These are phyloP conservation scores for Hymenoscyphus linearis DNA, from an alignment of 2,329 filamentous ascomycete species.

Conservation along the genomic window DNA sequence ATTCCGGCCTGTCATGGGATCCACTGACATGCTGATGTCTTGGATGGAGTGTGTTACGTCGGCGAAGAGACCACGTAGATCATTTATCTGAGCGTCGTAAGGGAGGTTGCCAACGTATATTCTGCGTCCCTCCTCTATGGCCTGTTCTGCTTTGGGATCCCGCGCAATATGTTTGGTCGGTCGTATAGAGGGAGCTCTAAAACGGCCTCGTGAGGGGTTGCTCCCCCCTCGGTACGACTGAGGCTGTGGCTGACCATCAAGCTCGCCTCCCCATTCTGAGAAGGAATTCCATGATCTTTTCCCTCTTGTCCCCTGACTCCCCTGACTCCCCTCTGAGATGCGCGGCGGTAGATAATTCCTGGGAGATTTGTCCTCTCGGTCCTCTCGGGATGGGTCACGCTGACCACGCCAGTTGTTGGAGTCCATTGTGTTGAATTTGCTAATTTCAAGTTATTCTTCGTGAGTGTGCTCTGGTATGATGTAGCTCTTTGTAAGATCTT, in stretches of 20 bases:
- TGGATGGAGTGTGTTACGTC: slow-evolving; percentile 39
- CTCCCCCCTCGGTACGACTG: slow-evolving; percentile 4
- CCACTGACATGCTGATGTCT: slow-evolving; percentile 63
- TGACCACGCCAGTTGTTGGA: slow-evolving; percentile 26
- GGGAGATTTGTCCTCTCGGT: background rate
- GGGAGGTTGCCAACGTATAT: slow-evolving; percentile 51
- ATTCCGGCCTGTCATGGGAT: slow-evolving; percentile 63
- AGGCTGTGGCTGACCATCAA: background rate
- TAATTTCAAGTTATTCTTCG: background rate
- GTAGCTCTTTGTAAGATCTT: too few species aligned
- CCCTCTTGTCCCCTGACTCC: too few species aligned
- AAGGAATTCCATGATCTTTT: background rate
- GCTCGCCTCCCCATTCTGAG: slow-evolving; percentile 4
- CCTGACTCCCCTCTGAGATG: too few species aligned
- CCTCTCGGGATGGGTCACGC: slow-evolving; percentile 10
- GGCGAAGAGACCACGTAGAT: slow-evolving; percentile 44
- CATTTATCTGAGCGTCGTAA: slow-evolving; percentile 46
- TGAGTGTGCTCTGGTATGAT: too few species aligned
- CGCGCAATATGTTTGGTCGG: background rate
- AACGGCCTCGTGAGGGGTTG: slow-evolving; percentile 3
- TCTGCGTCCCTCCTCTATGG: slow-evolving; percentile 29
- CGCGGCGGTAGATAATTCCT: background rate
- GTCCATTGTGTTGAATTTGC: slow-evolving; percentile 19
- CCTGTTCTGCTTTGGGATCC: slow-evolving; percentile 10
- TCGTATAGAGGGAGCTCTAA: background rate